Conservation (phyloP, 164 flowering plant genomes). For the Piper betle region DNA sequence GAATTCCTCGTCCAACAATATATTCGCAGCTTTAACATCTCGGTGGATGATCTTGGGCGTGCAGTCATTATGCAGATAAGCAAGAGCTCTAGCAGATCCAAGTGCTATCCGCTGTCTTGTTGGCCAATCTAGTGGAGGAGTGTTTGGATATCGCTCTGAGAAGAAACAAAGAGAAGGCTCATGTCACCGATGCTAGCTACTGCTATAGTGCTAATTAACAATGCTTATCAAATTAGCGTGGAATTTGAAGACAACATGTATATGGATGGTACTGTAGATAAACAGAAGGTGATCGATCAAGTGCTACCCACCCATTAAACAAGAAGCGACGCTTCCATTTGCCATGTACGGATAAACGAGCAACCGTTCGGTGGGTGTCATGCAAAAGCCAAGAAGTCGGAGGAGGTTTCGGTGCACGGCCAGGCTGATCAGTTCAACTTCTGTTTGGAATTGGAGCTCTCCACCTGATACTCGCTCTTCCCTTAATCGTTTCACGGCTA, state of each 20-base stretch:
- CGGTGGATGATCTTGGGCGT: conserved; percentile 93
- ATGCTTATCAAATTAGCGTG: no score
- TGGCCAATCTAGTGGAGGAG: conserved; percentile 78
- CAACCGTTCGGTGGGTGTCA: conserved; percentile 34
- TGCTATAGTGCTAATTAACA: neutral
- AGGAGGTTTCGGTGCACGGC: conserved; percentile 34
- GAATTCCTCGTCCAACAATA: conserved; percentile 14
- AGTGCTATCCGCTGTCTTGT: conserved; percentile 67
- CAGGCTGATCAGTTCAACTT: conserved; percentile 39
- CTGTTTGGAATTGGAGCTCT: conserved; percentile 36
- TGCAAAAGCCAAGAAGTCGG: conserved; percentile 28
- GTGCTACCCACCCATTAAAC: conserved; percentile 22
- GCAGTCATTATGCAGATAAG: conserved; percentile 91
- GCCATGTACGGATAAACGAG: conserved; percentile 11
- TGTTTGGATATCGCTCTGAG: conserved; percentile 59
- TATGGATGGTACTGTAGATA: no score
- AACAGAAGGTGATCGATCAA: neutral
- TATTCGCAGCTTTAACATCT: conserved; percentile 94
- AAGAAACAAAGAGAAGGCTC: conserved; percentile 2
- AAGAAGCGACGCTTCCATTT: conserved; percentile 33
- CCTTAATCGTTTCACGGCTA: conserved; percentile 32
- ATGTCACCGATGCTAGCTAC: neutral
- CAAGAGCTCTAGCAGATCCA: conserved; percentile 87
- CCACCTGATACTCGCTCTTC: conserved; percentile 34
- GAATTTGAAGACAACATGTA: no score